A percentile compares a stretch with the other conserved stretches of the same genome.
Evolutionary conservation across 768 basidiomycete species (phyloP).

Genomic region (Tulasnella calospora): DNA sequence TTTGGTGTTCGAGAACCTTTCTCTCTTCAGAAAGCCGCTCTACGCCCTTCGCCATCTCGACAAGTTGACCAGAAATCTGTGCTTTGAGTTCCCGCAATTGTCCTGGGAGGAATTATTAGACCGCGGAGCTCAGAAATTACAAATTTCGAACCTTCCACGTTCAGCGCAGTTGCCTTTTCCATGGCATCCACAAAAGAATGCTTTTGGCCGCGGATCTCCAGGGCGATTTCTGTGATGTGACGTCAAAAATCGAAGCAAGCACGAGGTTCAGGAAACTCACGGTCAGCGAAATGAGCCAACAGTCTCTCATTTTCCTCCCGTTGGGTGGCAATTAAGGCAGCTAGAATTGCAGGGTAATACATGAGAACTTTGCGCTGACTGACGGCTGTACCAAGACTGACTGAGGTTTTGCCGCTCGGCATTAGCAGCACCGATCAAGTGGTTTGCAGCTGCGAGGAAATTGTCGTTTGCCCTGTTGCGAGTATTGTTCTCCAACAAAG

Average conservation of each 20-base stretch:
- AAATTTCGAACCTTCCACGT: constrained; percentile 18
- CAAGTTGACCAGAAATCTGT: constrained; percentile 18
- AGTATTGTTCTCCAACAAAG: constrained; percentile 21
- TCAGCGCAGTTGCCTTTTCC: constrained; percentile 24
- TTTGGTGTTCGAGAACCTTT: constrained; percentile 23
- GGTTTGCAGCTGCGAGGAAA: constrained; percentile 25
- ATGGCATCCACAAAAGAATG: constrained; percentile 24
- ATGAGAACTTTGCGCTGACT: background rate
- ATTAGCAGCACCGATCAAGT: constrained; percentile 20
- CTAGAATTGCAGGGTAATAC: background rate
- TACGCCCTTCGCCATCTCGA: constrained; percentile 21
- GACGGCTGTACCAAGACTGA: background rate
- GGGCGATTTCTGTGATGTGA: constrained; percentile 2
- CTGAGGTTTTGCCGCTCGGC: constrained; percentile 24
- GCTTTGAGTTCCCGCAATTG: constrained; percentile 21
- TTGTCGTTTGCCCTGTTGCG: constrained; percentile 23
- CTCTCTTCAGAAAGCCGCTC: constrained; percentile 22
- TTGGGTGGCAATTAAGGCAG: constrained; percentile 11
- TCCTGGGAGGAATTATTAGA: background rate
- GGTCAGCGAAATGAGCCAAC: constrained; percentile 7
- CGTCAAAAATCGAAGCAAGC: background rate
- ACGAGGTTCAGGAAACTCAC: background rate
- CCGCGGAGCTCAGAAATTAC: background rate
- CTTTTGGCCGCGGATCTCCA: constrained; percentile 24
- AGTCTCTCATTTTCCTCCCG: constrained; percentile 24